Conservation (phyloP, 106 monocot genomes). For the Phalaenopsis equestris region DNA sequence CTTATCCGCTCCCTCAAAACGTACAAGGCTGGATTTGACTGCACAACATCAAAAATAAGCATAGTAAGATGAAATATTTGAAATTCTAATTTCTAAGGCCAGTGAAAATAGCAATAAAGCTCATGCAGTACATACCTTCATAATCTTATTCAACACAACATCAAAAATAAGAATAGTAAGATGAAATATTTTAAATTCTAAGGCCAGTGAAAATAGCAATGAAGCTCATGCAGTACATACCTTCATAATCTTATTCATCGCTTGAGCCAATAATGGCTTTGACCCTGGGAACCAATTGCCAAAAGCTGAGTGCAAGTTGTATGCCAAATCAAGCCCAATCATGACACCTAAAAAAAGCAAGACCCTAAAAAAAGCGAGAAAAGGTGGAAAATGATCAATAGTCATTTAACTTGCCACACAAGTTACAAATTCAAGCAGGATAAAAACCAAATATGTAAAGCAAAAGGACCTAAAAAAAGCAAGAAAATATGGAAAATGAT, state of each 20-base stretch:
- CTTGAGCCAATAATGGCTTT: conserved; percentile 92
- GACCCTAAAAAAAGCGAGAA: no score
- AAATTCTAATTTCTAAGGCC: not conserved
- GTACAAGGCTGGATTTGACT: conserved; percentile 98
- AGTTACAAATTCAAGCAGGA: not conserved
- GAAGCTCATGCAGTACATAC: conserved; percentile 23
- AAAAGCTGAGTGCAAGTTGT: conserved; percentile 99
- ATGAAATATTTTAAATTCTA: not conserved
- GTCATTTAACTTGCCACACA: not conserved
- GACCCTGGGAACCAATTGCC: conserved; percentile 99
- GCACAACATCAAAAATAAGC: conserved; percentile 10
- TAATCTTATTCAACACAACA: conserved; percentile 93
- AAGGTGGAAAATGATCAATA: not conserved
- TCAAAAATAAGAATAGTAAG: conserved; percentile 3
- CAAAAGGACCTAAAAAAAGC: conserved; percentile 34
- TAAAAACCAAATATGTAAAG: not conserved
- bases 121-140: conserved; percentile 62
- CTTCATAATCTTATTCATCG: conserved; percentile 99
- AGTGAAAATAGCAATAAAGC: not conserved
- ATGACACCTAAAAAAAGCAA: conserved; percentile 85
- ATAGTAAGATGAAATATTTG: not conserved
- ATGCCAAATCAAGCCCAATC: conserved; percentile 97
- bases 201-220: not conserved
- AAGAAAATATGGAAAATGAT: not conserved
- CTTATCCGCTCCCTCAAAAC: conserved; percentile 95